Base-by-base conservation (phyloP, 2,329 filamentous ascomycete genomes). In the Plenodomus tracheiphilus region DNA sequence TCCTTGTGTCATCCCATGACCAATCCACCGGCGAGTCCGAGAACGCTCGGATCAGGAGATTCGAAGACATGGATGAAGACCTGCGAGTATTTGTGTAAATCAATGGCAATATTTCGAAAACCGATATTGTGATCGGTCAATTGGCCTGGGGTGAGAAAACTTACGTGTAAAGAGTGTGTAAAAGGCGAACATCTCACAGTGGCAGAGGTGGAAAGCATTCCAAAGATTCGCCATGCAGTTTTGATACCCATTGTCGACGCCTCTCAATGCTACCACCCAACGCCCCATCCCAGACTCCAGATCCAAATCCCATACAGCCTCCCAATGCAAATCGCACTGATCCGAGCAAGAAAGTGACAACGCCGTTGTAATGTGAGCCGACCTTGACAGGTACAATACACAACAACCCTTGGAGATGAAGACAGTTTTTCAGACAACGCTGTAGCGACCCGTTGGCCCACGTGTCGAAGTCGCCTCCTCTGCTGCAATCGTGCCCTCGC, bases 401-500 rank as follows among this genome's bases (percentile, higher is more conserved):
- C 7, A 15, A 32, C 28, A 4, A 8, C 7, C 28, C 28, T 32
- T 32, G 8, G 28, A 32, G 28, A 32, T 11, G 28, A 32, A 4
- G 8, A 32, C 6, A 32, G 13, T 32, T 10, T 11, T 11, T 61
- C 41, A 68, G 16, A 68, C 49, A 9, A 97, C 91, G 39, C 85
- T 95, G 70, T 97, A 99, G 64, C 92, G 83, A 49, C 90, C 90
- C 65, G 85, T 85, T 1, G 90, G 88, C 13, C 88, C 87, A 55
- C 91, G 83, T 51, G 84, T 86, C 68, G 94, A 88, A n/a, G 88
- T 87, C 13, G 56, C 48, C 64, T 97, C 92, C 20, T 88, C 89
- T 10, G 92, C 91, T 13, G 91, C 91, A 64, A 95, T 85, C 0
- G 92, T 96, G 11, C 90, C 94, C 74, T 97, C 94, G 69, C 88